Evolutionary conservation across 495 filamentous ascomycete genomes (phyloP).

Genomic region (Wilcoxina mikolae): DNA sequence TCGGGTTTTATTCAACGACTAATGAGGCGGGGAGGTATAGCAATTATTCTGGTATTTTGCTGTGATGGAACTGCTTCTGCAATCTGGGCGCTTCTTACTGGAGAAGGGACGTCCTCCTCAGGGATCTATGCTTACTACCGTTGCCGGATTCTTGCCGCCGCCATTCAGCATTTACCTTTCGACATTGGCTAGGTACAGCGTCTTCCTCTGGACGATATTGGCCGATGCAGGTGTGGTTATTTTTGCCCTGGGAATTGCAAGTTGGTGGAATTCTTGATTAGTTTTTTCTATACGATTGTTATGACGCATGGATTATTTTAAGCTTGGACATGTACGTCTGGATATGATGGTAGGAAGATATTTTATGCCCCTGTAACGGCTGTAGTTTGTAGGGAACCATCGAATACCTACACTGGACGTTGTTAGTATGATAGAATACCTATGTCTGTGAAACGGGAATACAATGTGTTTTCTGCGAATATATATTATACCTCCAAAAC

Average conservation of each 20-base stretch:
- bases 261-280: slow-evolving; percentile 34
- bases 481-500: too few species aligned
- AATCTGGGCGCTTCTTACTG: slow-evolving; percentile 24
- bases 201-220: slow-evolving; percentile 35
- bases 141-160: slow-evolving; percentile 23
- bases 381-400: too few species aligned
- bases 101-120: slow-evolving; percentile 27
- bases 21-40: too few species aligned
- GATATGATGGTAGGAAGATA: too few species aligned
- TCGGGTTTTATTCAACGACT: slow-evolving; percentile 1
- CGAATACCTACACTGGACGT: too few species aligned
- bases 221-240: slow-evolving; percentile 37
- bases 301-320: not conserved
- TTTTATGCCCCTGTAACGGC: too few species aligned
- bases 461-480: too few species aligned
- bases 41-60: slow-evolving; percentile 28
- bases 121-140: slow-evolving; percentile 25
- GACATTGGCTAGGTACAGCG: slow-evolving; percentile 31
- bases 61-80: slow-evolving; percentile 25
- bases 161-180: slow-evolving; percentile 20
- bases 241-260: slow-evolving; percentile 34
- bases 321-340: too few species aligned
- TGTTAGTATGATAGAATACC: too few species aligned
- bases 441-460: too few species aligned
- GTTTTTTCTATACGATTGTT: not conserved